Base-by-base conservation (phyloP, 192 early-diverging fungal species). In the Backusella tuberculispora region DNA sequence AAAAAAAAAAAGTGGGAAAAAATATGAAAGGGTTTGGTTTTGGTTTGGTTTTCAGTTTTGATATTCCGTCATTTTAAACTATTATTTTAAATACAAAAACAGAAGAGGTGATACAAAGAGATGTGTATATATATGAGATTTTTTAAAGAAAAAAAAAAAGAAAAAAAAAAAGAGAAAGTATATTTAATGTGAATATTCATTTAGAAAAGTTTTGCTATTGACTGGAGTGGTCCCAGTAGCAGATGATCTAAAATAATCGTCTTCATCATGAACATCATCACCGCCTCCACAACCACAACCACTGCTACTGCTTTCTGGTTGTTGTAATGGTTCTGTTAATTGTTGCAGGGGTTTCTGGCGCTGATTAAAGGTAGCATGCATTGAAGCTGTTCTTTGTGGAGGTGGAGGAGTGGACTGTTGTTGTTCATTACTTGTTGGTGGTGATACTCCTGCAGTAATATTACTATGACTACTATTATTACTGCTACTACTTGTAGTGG, bases 361-460 rank as follows among this genome's bases (percentile, higher is more conserved):
- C 34, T 47, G 46, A 38, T 46, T 34, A 50, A 71, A 71, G 0
- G 46, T 29, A 21, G 69, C 45, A 48, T 56, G 69, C 69, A 71
- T 71, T 48, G 69, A 71, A 29, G 69, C 69, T 15, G 69, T 50
- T 37, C 69, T 48, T 40, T 71, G 44, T 47, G 69, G 69, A 50
- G 47, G 46, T 8, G 41, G 37, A 41, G 7, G 37, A 15, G 13
- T n/a, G 5, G 34, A 7, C 6, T 66, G 37, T n/a, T n/a, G n/a
- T 38, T 46, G 26, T 41, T 45, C 46, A 71, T 71, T 24, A 19
- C 21, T 60, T 60, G 53, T 1, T 60, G 53, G 29, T 34, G 29
- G 29, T 34, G 29, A 34, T 34, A 34, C 29, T 34, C 29, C 29
- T 60, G 53, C 26, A 19, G 53, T 60, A 24, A 60, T 60, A 24